Evolutionary conservation across 805 yeast genomes (phyloP).

Genomic region (Wickerhamomyces kurtzmanii): DNA sequence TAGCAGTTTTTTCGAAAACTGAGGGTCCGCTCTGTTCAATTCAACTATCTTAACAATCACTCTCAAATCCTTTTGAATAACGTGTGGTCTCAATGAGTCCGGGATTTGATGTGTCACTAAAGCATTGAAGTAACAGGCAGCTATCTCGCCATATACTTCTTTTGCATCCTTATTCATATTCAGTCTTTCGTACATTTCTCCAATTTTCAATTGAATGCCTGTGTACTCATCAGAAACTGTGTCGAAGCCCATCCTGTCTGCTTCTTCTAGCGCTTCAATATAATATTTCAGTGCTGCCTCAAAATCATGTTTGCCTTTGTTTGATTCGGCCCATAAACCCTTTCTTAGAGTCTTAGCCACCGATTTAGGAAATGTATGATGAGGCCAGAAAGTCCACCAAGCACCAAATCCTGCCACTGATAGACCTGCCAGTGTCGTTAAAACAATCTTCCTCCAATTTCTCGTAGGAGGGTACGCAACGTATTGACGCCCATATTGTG

Average conservation of each 20-base stretch:
- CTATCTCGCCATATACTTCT: constrained; percentile 56
- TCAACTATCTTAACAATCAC: constrained; percentile 62
- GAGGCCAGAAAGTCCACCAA: constrained; percentile 49
- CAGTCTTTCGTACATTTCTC: constrained; percentile 76
- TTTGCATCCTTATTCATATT: constrained; percentile 54
- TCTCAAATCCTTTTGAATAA: constrained; percentile 62
- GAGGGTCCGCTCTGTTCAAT: constrained; percentile 35
- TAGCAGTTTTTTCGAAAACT: constrained; percentile 43
- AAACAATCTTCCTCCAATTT: constrained; percentile 9
- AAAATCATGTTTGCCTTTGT: constrained; percentile 46
- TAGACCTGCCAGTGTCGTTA: constrained; percentile 13
- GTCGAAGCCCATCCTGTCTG: constrained; percentile 45
- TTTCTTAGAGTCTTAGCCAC: constrained; percentile 67
- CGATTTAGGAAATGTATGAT: constrained; percentile 53
- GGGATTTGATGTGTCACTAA: constrained; percentile 32
- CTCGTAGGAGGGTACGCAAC: constrained; percentile 4
- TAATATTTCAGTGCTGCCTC: constrained; percentile 62
- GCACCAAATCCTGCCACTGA: constrained; percentile 15
- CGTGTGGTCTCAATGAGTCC: constrained; percentile 36
- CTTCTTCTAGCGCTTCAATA: constrained; percentile 61
- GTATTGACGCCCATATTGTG: constrained; percentile 6
- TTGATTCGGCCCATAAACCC: constrained; percentile 79
- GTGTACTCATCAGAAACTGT: constrained; percentile 73
- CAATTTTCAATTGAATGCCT: constrained; percentile 80
- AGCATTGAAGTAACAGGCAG: constrained; percentile 45